A percentile compares a stretch with the other conserved stretches of the same genome.
Conservation (phyloP, 495 filamentous ascomycete genomes). For the Penicillium macrosclerotiorum region DNA sequence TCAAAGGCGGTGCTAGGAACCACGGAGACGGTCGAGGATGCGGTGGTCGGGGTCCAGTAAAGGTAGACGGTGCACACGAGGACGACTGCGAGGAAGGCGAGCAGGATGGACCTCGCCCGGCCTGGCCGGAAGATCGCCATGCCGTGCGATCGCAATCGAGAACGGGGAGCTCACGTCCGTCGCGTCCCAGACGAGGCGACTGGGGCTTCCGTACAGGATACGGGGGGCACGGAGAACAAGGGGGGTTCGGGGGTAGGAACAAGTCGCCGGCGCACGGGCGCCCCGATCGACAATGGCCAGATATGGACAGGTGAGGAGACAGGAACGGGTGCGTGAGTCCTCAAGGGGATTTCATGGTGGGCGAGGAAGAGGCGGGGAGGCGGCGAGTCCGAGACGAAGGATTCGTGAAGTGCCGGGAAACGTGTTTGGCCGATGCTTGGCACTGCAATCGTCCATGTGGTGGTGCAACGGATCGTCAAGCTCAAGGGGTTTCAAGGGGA, state of each 20-base stretch:
- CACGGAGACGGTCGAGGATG: slow-evolving; percentile 33
- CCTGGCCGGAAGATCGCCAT: slow-evolving; percentile 34
- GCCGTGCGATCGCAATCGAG: neutral
- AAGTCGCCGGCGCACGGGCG: slow-evolving; percentile 22
- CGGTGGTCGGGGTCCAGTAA: slow-evolving; percentile 35
- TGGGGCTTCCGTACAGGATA: no score
- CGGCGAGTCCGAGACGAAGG: no score
- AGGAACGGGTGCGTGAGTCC: no score
- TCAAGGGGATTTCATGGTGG: neutral
- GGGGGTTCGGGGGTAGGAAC: neutral
- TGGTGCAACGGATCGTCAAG: no score
- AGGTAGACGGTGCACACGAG: slow-evolving; percentile 40
- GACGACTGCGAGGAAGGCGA: slow-evolving; percentile 27
- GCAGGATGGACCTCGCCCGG: slow-evolving; percentile 31
- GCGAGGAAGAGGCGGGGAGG: no score
- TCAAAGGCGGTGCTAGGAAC: slow-evolving; percentile 40
- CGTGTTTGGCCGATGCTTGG: no score
- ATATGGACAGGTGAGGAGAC: neutral
- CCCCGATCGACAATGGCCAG: slow-evolving; percentile 12
- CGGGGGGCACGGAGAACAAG: no score
- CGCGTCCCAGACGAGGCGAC: no score
- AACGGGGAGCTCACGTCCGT: no score
- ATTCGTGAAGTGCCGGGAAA: no score
- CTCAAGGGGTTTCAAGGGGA: no score
- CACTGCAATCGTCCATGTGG: no score